Evolutionary conservation across 2,329 filamentous ascomycete genomes (phyloP), one percentile per base, ranked within the genome.

Genomic region (Epichloe festucae): DNA sequence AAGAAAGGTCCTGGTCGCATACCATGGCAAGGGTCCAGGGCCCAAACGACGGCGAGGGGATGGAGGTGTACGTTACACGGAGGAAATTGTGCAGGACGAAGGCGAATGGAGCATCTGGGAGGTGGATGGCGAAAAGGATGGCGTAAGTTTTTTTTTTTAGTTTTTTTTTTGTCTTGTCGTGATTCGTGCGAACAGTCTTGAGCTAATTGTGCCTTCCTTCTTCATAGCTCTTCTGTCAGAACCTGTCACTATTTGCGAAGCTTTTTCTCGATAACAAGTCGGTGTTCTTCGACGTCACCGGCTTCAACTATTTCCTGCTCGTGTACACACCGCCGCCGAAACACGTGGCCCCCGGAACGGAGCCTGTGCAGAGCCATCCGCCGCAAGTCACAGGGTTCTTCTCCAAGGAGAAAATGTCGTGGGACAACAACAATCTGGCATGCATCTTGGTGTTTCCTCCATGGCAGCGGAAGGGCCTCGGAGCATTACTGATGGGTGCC

Each of bases 201-300:
- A 21, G 39, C 48, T 48, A 40, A 42, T 35, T 11, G 3, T 7
- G 10, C 21, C 5, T 49, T 45, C 21, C 5, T 49, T 45, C 27
- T 5, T 6, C 10, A 27, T 54, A 84, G 77, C 78, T 96, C 34
- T 97, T 95, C 66, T 90, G 89, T 59, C 93, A 97, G 69, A 95
- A 96, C 61, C 78, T 98, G 12, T 96, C 88, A 10, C 82, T 98
- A 45, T 96, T 97, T 66, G 90, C 89, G 31, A 98, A 97, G 69
- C 81, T 98, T 44, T 98, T 97, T 67, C 85, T 98, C 57, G 90
- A 97, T 67, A 95, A 94, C 64, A 98, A 98, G 65, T 95, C 89
- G 7, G 90, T 98, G 59, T 97, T 96, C 70, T 98, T 95, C 73
- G 93, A 98, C 63, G 90, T 96, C 45, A 82, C 83, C 4, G 88